Percentiles rank a stretch among this genome's conserved stretches.
Conservation (phyloP, 2,329 filamentous ascomycete species). For the Sphaerulina vaccinii region DNA sequence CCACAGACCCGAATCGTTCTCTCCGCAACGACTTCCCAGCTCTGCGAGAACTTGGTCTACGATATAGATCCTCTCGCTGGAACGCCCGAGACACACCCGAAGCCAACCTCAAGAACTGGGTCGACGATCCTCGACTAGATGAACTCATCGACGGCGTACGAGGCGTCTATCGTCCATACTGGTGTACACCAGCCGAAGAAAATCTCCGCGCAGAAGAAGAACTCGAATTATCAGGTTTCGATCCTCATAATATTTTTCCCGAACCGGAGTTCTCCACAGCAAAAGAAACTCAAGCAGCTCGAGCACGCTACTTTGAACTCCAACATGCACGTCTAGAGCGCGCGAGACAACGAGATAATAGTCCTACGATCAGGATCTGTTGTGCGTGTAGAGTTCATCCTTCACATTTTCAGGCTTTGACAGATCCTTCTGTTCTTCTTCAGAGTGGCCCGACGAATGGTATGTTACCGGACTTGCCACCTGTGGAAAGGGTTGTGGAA, state of each 20-base stretch:
- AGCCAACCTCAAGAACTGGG: constrained; percentile 32
- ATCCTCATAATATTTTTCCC: neutral
- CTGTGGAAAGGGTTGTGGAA: constrained; percentile 22
- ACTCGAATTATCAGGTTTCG: constrained; percentile 4
- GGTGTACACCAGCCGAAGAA: constrained; percentile 15
- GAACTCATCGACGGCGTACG: constrained; percentile 35
- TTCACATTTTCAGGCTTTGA: constrained; percentile 32
- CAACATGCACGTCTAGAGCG: constrained; percentile 5
- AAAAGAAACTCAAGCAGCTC: neutral
- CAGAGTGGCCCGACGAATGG: neutral
- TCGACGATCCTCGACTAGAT: constrained; percentile 31
- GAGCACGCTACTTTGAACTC: constrained; percentile 6
- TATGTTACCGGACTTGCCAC: constrained; percentile 3
- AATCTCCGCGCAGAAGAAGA: constrained; percentile 18
- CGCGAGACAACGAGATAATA: neutral
- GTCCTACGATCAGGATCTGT: constrained; percentile 31
- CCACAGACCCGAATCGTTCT: constrained; percentile 31
- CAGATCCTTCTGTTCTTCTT: constrained; percentile 13
- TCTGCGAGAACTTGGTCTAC: constrained; percentile 33
- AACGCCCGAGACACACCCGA: constrained; percentile 30
- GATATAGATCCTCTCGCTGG: constrained; percentile 37
- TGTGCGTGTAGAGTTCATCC: constrained; percentile 34
- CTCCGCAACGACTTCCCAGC: constrained; percentile 37
- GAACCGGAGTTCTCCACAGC: constrained; percentile 1
- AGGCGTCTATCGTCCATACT: constrained; percentile 28